A percentile compares a stretch with the other conserved stretches of the same genome.
Conservation (phyloP, 2,329 filamentous ascomycete genomes). For the Pseudogymnoascus sp. region DNA sequence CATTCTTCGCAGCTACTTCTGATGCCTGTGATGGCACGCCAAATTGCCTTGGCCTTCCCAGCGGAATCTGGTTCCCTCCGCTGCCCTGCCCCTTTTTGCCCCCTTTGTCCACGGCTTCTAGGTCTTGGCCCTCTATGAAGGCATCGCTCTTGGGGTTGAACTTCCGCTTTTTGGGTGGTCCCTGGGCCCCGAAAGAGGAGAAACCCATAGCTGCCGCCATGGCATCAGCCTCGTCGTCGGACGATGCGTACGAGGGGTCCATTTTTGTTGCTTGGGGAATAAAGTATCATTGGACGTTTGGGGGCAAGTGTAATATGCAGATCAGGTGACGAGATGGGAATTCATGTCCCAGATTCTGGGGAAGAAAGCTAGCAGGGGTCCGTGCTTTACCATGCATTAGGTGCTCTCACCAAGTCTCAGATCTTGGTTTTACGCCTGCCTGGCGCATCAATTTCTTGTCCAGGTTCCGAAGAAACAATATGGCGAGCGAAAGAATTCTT, state of each 20-base stretch:
- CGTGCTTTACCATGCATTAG: conserved; percentile 4
- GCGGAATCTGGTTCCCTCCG: conserved; percentile 26
- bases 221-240: conserved; percentile 36
- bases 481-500: background rate
- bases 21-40: conserved; percentile 12
- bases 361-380: background rate
- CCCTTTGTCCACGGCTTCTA: conserved; percentile 25
- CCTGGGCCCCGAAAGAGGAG: conserved; percentile 54
- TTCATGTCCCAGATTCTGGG: background rate
- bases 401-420: background rate
- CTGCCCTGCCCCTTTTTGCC: conserved; percentile 28
- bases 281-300: background rate
- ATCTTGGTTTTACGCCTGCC: background rate
- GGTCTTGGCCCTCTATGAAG: conserved; percentile 33
- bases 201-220: conserved; percentile 67
- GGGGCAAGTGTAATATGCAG: background rate
- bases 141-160: conserved; percentile 50
- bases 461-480: background rate
- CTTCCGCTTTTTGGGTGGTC: conserved; percentile 55
- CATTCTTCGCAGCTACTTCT: conserved; percentile 12
- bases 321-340: conserved; percentile 8
- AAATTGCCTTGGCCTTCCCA: conserved; percentile 24
- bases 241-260: background rate
- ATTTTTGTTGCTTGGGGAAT: background rate
- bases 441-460: background rate